These are phyloP conservation scores for Cucumis sativus DNA, from an alignment of 306 rosid species.

Conservation along the genomic window Cucumber_9930_V3 NC_026655.2:2694001-2694500, in stretches of 20 bases:
- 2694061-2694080: slow-evolving; percentile 15
- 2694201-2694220: slow-evolving; percentile 59
- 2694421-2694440: slow-evolving; percentile 43
- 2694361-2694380: slow-evolving; percentile 61
- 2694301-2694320: slow-evolving; percentile 70
- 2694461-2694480: slow-evolving; percentile 31
- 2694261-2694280: slow-evolving; percentile 77
- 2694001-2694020: not conserved
- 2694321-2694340: slow-evolving; percentile 69
- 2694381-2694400: slow-evolving; percentile 57
- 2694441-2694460: slow-evolving; percentile 33
- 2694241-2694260: slow-evolving; percentile 67
- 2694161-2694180: slow-evolving; percentile 60
- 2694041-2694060: slow-evolving; percentile 5
- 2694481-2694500: slow-evolving; percentile 37
- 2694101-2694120: slow-evolving; percentile 87
- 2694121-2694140: slow-evolving; percentile 59
- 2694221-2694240: slow-evolving; percentile 62
- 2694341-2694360: slow-evolving; percentile 79
- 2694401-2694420: slow-evolving; percentile 54
- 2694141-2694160: slow-evolving; percentile 72
- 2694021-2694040: not conserved
- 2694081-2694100: slow-evolving; percentile 25
- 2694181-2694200: slow-evolving; percentile 44
- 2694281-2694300: slow-evolving; percentile 31